These are phyloP conservation scores for Davidsoniella australis DNA, from an alignment of 2,329 filamentous ascomycete species.

Conservation along the genomic window DNA sequence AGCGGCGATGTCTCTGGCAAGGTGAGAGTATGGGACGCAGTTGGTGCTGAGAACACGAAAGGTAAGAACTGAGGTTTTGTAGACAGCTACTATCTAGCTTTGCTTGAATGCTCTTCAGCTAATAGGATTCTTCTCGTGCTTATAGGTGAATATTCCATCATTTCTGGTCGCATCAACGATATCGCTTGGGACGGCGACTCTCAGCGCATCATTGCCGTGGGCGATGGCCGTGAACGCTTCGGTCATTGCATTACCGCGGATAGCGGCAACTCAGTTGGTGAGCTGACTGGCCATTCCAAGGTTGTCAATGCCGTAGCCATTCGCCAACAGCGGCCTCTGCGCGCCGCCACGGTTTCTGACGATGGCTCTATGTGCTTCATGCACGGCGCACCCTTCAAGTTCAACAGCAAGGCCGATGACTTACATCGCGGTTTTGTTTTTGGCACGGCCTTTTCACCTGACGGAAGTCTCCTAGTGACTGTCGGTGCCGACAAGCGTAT, in stretches of 20 bases:
- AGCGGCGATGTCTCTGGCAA: slow-evolving; percentile 74
- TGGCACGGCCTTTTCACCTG: slow-evolving; percentile 75
- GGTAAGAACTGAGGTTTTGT: slow-evolving; percentile 21
- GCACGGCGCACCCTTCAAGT: slow-evolving; percentile 90
- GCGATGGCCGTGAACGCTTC: slow-evolving; percentile 83
- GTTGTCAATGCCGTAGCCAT: slow-evolving; percentile 84
- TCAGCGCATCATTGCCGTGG: slow-evolving; percentile 89
- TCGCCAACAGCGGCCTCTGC: slow-evolving; percentile 73
- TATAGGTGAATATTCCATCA: slow-evolving; percentile 73
- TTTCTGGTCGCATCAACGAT: slow-evolving; percentile 88
- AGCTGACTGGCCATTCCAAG: slow-evolving; percentile 81
- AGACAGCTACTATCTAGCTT: not conserved
- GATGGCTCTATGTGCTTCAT: slow-evolving; percentile 83
- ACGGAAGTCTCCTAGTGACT: slow-evolving; percentile 65
- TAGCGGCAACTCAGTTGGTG: slow-evolving; percentile 88
- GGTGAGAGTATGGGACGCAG: slow-evolving; percentile 84
- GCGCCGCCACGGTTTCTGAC: slow-evolving; percentile 80
- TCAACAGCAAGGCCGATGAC: slow-evolving; percentile 62
- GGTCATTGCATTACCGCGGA: slow-evolving; percentile 90
- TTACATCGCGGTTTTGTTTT: slow-evolving; percentile 82
- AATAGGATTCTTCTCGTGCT: not conserved
- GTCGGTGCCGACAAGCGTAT: slow-evolving; percentile 88
- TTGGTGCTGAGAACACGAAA: slow-evolving; percentile 70
- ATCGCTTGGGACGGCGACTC: slow-evolving; percentile 96
- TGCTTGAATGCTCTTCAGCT: not conserved